These are phyloP conservation scores for Sclerotinia subarctica DNA, from an alignment of 2,329 filamentous ascomycete genomes.

Conservation along the genomic window DNA sequence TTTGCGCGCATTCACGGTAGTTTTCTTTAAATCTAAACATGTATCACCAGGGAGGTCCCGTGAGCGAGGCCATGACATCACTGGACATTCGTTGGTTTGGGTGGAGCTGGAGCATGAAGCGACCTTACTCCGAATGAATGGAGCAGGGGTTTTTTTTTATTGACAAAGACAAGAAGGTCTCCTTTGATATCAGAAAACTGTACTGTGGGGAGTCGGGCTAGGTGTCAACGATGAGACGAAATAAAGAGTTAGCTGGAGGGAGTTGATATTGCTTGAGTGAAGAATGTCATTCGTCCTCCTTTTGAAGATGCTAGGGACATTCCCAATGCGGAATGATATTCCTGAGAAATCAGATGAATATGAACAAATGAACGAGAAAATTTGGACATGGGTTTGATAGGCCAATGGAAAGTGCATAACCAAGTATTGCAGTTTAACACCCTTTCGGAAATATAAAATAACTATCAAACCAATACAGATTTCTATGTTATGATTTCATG, in stretches of 20 bases:
- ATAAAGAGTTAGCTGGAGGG: conserved; percentile 8
- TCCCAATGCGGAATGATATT: background rate
- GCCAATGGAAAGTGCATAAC: background rate
- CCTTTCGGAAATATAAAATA: background rate
- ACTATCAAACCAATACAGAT: background rate
- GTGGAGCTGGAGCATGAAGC: conserved; percentile 14
- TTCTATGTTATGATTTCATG: background rate
- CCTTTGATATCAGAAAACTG: conserved; percentile 1
- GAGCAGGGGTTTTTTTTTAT: background rate
- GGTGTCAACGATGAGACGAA: conserved; percentile 4
- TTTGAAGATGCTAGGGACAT: background rate
- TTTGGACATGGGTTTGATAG: conserved; percentile 11
- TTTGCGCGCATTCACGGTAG: conserved; percentile 24
- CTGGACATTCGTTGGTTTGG: conserved; percentile 22
- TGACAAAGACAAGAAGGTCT: conserved; percentile 3
- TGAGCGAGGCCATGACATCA: conserved; percentile 23
- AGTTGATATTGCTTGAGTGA: conserved; percentile 4
- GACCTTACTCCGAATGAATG: background rate
- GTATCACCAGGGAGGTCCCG: conserved; percentile 34
- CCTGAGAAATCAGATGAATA: background rate
- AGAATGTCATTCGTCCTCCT: background rate
- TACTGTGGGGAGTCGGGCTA: conserved; percentile 8
- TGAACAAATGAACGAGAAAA: conserved; percentile 4
- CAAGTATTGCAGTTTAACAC: background rate
- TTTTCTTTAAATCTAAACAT: conserved; percentile 28